Percentiles rank a stretch among this genome's conserved stretches.
Conservation (phyloP, 2,329 filamentous ascomycete species). For the Grosmannia penicillata region DNA sequence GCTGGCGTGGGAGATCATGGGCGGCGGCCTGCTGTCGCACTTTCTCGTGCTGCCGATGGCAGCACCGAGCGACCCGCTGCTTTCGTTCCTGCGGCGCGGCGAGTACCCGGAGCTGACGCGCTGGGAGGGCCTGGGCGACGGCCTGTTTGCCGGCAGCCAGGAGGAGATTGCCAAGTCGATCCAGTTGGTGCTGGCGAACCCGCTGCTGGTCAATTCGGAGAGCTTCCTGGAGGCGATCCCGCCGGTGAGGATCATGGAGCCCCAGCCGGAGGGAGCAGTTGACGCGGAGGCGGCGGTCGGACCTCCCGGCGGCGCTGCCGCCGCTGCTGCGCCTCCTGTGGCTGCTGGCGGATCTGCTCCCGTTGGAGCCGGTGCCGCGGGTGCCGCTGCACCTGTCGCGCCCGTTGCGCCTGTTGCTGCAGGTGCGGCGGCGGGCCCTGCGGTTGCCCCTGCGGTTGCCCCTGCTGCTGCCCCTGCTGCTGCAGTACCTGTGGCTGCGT, state of each 20-base stretch:
- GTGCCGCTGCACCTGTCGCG: too few species aligned
- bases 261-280: background rate
- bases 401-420: background rate
- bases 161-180: constrained; percentile 48
- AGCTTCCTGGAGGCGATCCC: constrained; percentile 48
- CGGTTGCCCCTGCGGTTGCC: background rate
- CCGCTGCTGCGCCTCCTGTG: too few species aligned
- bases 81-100: constrained; percentile 60
- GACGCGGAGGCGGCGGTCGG: background rate
- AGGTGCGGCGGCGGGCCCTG: background rate
- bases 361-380: too few species aligned
- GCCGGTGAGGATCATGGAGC: constrained; percentile 4
- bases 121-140: constrained; percentile 57
- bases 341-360: too few species aligned
- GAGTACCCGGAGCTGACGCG: constrained; percentile 60
- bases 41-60: constrained; percentile 79
- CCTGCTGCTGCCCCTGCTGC: background rate
- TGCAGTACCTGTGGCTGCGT: background rate
- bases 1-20: constrained; percentile 89
- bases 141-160: constrained; percentile 58
- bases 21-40: constrained; percentile 64
- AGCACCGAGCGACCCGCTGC: constrained; percentile 52
- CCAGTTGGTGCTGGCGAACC: constrained; percentile 40
- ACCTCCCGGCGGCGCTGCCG: too few species aligned
- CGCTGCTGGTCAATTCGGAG: constrained; percentile 39